A percentile compares a stretch with the other conserved stretches of the same genome.
These are phyloP conservation scores for Kwoniella pini DNA, from an alignment of 768 basidiomycete species.

Conservation along the genomic window DNA sequence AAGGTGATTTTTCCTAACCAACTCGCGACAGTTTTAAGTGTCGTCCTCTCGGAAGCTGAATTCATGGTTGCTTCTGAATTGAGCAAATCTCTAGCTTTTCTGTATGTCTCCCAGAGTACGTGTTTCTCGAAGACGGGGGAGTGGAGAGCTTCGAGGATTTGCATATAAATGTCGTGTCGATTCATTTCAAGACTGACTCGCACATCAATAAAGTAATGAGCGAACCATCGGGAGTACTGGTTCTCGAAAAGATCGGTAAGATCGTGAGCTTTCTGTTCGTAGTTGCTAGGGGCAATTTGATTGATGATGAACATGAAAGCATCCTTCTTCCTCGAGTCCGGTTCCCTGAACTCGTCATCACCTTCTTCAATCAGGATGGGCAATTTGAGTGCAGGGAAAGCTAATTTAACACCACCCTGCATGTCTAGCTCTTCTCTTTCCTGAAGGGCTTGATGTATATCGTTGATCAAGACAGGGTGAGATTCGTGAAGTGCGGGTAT, in stretches of 20 bases:
- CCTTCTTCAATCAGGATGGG: conserved; percentile 48
- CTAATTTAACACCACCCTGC: conserved; percentile 51
- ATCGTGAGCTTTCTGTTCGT: conserved; percentile 80
- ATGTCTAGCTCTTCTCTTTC: conserved; percentile 57
- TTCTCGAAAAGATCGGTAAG: conserved; percentile 84
- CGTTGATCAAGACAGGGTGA: conserved; percentile 75
- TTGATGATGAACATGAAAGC: conserved; percentile 97
- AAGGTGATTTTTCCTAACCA: conserved; percentile 95
- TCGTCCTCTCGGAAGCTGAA: conserved; percentile 77
- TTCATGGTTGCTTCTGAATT: conserved; percentile 90
- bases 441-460: conserved; percentile 69
- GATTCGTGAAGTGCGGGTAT: conserved; percentile 84
- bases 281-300: conserved; percentile 92
- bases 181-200: conserved; percentile 95
- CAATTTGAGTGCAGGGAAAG: conserved; percentile 44
- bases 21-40: conserved; percentile 88
- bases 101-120: conserved; percentile 89
- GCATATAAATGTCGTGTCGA: conserved; percentile 91
- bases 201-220: conserved; percentile 94
- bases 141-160: conserved; percentile 83
- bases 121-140: conserved; percentile 67
- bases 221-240: conserved; percentile 88
- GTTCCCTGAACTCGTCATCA: conserved; percentile 65
- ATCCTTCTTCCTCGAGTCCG: conserved; percentile 86
- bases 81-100: conserved; percentile 79